Conservation (phyloP, 2,329 filamentous ascomycete genomes). For the Diaporthe helianthi region DNA sequence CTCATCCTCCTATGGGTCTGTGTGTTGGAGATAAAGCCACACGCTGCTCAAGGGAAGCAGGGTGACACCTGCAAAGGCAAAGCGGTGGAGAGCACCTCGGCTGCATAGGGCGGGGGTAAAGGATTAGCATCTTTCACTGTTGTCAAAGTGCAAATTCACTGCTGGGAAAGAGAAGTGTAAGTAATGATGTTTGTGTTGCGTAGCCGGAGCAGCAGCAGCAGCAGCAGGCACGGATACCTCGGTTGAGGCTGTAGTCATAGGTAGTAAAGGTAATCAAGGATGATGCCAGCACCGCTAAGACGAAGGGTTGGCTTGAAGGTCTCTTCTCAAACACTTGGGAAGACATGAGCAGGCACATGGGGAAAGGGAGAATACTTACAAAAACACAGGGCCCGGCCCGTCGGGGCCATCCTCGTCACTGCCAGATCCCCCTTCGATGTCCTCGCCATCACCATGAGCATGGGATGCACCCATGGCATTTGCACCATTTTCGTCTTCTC, state of each 20-base stretch:
- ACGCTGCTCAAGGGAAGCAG: conserved; percentile 41
- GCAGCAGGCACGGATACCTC: not conserved
- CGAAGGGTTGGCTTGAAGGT: not conserved
- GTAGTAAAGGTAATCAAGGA: conserved; percentile 8
- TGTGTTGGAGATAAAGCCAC: conserved; percentile 38
- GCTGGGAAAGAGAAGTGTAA: conserved; percentile 24
- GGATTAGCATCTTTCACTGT: conserved; percentile 2
- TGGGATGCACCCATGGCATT: not conserved
- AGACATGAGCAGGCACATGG: not conserved
- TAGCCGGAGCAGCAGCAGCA: too few species aligned
- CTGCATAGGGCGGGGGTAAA: conserved; percentile 32
- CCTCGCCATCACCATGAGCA: not conserved
- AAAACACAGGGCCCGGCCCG: conserved; percentile 14
- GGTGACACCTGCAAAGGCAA: conserved; percentile 43
- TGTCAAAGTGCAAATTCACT: conserved; percentile 11
- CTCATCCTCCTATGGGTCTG: conserved; percentile 7
- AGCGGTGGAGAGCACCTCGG: conserved; percentile 41
- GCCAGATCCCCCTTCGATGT: not conserved
- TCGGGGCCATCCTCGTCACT: not conserved
- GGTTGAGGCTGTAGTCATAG: not conserved
- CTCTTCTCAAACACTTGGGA: not conserved
- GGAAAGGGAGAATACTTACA: conserved; percentile 3
- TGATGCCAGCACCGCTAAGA: conserved; percentile 21
- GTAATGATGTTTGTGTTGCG: conserved; percentile 34
- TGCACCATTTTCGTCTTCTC: conserved; percentile 30